These are phyloP conservation scores for Ceratobasidium sp. DNA, from an alignment of 1,284 basidiomycete genomes.

Conservation along the genomic window DNA sequence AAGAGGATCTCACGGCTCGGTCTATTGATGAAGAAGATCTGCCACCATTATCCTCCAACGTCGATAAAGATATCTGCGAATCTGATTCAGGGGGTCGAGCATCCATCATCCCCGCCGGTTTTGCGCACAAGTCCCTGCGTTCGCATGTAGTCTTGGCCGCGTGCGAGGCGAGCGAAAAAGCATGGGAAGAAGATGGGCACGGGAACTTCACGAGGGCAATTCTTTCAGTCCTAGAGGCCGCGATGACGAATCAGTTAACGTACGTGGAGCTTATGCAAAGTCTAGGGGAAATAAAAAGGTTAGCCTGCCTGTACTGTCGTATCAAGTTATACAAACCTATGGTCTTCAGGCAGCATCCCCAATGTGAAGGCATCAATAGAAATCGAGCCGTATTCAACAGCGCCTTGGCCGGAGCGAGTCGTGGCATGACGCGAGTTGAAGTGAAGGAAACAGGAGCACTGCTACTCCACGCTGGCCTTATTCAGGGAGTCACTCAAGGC, in stretches of 20 bases:
- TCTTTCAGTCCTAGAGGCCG: constrained; percentile 55
- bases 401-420: constrained; percentile 61
- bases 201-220: constrained; percentile 65
- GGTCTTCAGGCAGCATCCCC: constrained; percentile 56
- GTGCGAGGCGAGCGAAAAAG: constrained; percentile 59
- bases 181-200: constrained; percentile 60
- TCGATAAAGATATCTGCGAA: constrained; percentile 48
- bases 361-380: constrained; percentile 59
- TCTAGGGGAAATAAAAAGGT: constrained; percentile 37
- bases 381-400: constrained; percentile 61
- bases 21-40: constrained; percentile 58
- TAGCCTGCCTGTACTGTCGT: constrained; percentile 31
- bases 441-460: too few species aligned
- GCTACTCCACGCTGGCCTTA: too few species aligned
- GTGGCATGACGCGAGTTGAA: too few species aligned
- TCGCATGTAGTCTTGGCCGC: constrained; percentile 65
- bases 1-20: constrained; percentile 55
- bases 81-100: background rate
- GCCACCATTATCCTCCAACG: constrained; percentile 59
- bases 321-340: background rate
- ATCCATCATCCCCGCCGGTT: constrained; percentile 51
- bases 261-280: constrained; percentile 58
- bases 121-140: constrained; percentile 54
- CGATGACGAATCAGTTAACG: constrained; percentile 61
- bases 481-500: too few species aligned